These are phyloP conservation scores for Fomitiporia mediterranea DNA, from an alignment of 1,284 basidiomycete species.

Conservation along the genomic window DNA sequence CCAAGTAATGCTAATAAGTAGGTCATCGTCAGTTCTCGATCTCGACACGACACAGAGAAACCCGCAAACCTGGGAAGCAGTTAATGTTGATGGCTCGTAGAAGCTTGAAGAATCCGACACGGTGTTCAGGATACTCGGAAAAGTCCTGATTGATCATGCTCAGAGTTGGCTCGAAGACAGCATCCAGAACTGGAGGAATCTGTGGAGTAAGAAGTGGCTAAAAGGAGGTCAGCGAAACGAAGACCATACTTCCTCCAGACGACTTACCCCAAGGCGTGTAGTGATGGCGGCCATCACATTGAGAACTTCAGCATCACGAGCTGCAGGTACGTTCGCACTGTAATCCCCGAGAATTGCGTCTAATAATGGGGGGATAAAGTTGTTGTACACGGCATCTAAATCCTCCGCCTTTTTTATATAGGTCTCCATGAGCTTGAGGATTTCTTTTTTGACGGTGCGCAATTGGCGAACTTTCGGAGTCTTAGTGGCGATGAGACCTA, in stretches of 20 bases:
- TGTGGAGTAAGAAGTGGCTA: slow-evolving; percentile 86
- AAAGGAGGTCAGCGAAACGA: background rate
- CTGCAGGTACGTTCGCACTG: slow-evolving; percentile 88
- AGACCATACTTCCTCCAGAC: background rate
- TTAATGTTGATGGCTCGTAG: slow-evolving; percentile 89
- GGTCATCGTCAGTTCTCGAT: slow-evolving; percentile 8
- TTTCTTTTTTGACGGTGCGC: slow-evolving; percentile 98
- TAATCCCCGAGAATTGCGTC: slow-evolving; percentile 98
- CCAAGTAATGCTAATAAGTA: slow-evolving; percentile 66
- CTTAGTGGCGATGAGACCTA: slow-evolving; percentile 91
- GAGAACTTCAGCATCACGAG: slow-evolving; percentile 95
- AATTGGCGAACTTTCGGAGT: slow-evolving; percentile 95
- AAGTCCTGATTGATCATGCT: slow-evolving; percentile 99
- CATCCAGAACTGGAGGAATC: slow-evolving; percentile 94
- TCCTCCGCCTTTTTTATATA: slow-evolving; percentile 98
- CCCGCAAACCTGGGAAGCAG: slow-evolving; percentile 82
- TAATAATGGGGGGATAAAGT: slow-evolving; percentile 92
- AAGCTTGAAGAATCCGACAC: slow-evolving; percentile 96
- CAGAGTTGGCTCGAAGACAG: slow-evolving; percentile 96
- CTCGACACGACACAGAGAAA: slow-evolving; percentile 31
- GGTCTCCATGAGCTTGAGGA: slow-evolving; percentile 94
- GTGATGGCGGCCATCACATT: slow-evolving; percentile 99
- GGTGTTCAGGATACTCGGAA: slow-evolving; percentile 96
- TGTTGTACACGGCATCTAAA: slow-evolving; percentile 85
- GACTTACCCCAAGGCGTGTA: slow-evolving; percentile 73